phyloP scores from a whole-genome alignment of 805 yeast genomes.

The Nakazawaea ishiwadae region DNA sequence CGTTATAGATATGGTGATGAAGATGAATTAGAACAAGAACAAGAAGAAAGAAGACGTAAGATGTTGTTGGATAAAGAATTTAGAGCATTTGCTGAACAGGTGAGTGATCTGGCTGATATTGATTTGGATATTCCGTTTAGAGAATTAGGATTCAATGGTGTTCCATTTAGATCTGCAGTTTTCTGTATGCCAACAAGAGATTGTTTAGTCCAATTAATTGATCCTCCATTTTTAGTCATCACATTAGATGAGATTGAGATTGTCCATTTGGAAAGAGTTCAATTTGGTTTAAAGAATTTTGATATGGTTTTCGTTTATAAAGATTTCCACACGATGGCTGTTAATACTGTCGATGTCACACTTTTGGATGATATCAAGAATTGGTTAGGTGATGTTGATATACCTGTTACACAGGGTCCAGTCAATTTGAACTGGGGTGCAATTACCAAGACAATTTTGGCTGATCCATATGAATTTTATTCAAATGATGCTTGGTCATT shows the following conservation, averaged over 20 bases:
- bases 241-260: slow-evolving; percentile 89
- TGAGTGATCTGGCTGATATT: slow-evolving; percentile 79
- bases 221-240: slow-evolving; percentile 91
- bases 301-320: slow-evolving; percentile 96
- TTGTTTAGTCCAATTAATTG: slow-evolving; percentile 89
- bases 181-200: slow-evolving; percentile 96
- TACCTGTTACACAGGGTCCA: slow-evolving; percentile 91
- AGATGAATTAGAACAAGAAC: slow-evolving; percentile 97
- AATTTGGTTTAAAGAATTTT: slow-evolving; percentile 93
- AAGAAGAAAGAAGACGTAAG: slow-evolving; percentile 93
- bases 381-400: slow-evolving; percentile 97
- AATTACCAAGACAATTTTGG: slow-evolving; percentile 88
- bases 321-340: slow-evolving; percentile 91
- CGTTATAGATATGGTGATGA: slow-evolving; percentile 91
- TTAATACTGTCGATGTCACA: slow-evolving; percentile 93
- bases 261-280: slow-evolving; percentile 95
- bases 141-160: slow-evolving; percentile 96
- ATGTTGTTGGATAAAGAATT: slow-evolving; percentile 89
- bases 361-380: slow-evolving; percentile 87
- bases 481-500: slow-evolving; percentile 95
- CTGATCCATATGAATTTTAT: slow-evolving; percentile 93
- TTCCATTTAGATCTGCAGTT: slow-evolving; percentile 91
- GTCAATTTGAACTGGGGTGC: slow-evolving; percentile 94
- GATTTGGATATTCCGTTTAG: slow-evolving; percentile 94
- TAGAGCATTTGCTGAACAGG: slow-evolving; percentile 81